These are phyloP conservation scores for Schizothecium vesticola DNA, from an alignment of 495 filamentous ascomycete genomes.

Conservation along the genomic window DNA sequence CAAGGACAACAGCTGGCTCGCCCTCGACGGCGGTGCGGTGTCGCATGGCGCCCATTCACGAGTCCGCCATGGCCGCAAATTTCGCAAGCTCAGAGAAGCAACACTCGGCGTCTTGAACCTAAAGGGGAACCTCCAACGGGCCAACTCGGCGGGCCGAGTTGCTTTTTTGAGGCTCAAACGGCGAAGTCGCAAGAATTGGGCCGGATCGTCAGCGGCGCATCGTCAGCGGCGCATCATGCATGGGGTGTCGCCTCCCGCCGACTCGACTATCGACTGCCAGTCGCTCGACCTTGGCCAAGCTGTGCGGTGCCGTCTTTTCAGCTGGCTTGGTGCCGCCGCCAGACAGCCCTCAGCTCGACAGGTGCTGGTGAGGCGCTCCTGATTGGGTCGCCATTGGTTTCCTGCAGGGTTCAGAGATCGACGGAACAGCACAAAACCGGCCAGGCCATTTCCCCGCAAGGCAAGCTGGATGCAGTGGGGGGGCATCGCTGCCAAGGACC, in stretches of 20 bases:
- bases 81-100: neutral
- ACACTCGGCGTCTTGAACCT: neutral
- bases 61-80: neutral
- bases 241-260: neutral
- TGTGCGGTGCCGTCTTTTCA: constrained; percentile 15
- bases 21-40: neutral
- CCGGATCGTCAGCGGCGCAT: neutral
- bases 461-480: neutral
- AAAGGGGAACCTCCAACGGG: neutral
- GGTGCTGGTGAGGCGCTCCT: neutral
- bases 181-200: constrained; percentile 1
- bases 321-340: constrained; percentile 14
- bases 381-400: constrained; percentile 12
- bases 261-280: neutral
- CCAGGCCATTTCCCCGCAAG: neutral
- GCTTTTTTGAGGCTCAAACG: constrained; percentile 7
- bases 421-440: neutral
- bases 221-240: neutral
- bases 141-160: neutral
- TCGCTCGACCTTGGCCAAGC: neutral
- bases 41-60: neutral
- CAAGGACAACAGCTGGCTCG: neutral
- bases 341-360: constrained; percentile 19
- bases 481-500: neutral
- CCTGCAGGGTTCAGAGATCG: constrained; percentile 1